phyloP scores from a whole-genome alignment of 2,329 filamentous ascomycete genomes.

The Fusarium gaditjirri region DNA sequence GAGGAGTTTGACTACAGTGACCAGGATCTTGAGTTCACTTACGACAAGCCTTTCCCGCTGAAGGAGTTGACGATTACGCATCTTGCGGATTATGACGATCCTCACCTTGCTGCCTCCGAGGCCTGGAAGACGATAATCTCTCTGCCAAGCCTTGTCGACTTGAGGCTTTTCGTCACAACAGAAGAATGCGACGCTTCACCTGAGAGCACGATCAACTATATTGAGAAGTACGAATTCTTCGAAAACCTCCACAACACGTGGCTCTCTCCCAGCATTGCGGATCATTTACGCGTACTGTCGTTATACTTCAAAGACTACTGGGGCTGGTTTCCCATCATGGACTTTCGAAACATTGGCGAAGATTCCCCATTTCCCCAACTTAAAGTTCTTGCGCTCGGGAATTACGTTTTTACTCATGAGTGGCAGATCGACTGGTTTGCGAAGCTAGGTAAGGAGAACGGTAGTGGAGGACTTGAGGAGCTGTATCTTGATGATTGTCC shows the following conservation, averaged over 20 bases:
- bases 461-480: conserved; percentile 45
- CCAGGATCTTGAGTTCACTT: background rate
- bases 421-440: conserved; percentile 60
- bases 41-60: background rate
- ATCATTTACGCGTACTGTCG: conserved; percentile 50
- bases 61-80: conserved; percentile 24
- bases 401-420: conserved; percentile 55
- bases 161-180: background rate
- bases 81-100: conserved; percentile 22
- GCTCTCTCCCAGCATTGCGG: conserved; percentile 26
- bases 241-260: conserved; percentile 33
- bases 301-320: conserved; percentile 52
- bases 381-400: conserved; percentile 52
- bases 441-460: conserved; percentile 44
- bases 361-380: conserved; percentile 50
- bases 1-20: background rate
- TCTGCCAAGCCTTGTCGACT: background rate
- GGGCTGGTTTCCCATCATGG: conserved; percentile 53
- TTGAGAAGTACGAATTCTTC: conserved; percentile 35
- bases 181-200: background rate
- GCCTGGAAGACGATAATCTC: conserved; percentile 12
- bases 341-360: conserved; percentile 42
- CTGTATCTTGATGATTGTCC: conserved; percentile 57
- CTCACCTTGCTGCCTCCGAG: background rate
- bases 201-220: background rate